Percentiles rank a stretch among this genome's conserved stretches.
Conservation (phyloP, 2,329 filamentous ascomycete genomes). For the Pseudocercospora fijiensis region DNA sequence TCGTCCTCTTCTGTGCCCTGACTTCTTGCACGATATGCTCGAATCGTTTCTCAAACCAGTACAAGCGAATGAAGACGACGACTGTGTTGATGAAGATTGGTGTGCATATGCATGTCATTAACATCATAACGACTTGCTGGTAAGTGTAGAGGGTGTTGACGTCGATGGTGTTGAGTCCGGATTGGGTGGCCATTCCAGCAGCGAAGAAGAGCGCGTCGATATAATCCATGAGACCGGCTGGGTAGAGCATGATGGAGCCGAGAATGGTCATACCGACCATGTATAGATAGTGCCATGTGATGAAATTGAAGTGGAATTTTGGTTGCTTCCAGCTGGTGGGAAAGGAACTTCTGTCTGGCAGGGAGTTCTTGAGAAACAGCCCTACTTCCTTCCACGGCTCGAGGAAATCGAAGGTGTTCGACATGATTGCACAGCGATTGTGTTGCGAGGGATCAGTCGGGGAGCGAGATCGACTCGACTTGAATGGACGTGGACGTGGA, state of each 20-base stretch:
- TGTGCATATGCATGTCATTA: constrained; percentile 71
- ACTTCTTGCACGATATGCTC: constrained; percentile 77
- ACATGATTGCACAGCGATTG: background rate
- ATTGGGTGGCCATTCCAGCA: constrained; percentile 85
- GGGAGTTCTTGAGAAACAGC: constrained; percentile 21
- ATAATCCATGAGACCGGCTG: constrained; percentile 59
- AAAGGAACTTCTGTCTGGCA: constrained; percentile 11
- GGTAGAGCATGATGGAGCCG: constrained; percentile 75
- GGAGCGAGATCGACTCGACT: background rate
- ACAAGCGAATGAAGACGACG: constrained; percentile 88
- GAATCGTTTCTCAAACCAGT: constrained; percentile 98
- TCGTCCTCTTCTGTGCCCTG: constrained; percentile 63
- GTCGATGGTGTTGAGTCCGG: constrained; percentile 77
- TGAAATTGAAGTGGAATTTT: constrained; percentile 83
- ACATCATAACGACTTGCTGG: constrained; percentile 64
- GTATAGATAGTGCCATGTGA: constrained; percentile 78
- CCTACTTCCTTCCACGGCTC: constrained; percentile 26
- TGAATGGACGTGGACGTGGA: background rate
- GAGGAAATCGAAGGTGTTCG: constrained; percentile 7
- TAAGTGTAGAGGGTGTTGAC: constrained; percentile 49
- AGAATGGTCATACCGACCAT: constrained; percentile 72
- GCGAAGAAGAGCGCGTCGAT: constrained; percentile 88
- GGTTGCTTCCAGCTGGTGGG: constrained; percentile 45
- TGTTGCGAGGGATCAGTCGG: background rate
- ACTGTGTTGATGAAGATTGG: constrained; percentile 81